Evolutionary conservation across 1,139 yeast genomes (phyloP), one percentile per base, ranked within the genome.

Genomic region (Blastobotrys buckinghamii): DNA sequence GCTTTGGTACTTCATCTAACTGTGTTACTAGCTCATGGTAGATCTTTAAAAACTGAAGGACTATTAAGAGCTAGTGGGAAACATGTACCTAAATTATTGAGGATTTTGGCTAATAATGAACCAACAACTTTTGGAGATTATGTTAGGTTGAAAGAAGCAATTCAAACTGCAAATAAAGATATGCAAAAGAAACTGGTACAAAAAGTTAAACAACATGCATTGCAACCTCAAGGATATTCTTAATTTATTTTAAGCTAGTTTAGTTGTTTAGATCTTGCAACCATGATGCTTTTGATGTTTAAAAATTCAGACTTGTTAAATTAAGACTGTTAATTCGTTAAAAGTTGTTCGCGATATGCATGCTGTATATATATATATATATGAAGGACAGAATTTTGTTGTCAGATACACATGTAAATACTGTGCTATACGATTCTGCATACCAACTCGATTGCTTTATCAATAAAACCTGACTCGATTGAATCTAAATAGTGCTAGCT

Each of bases 21-120:
- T 1, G 54, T 56, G 4, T 50, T 57, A 7, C 48, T 61, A n/a
- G 57, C 52, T 32, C 60, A 60, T 39, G 55, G 53, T 51, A 35
- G 47, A 13, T 24, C 44, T 39, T 51, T 47, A 27, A 46, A 50
- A 7, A 43, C 50, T 5, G 46, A 47, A 15, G 53, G 51, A 10
- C 56, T 64, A 1, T 41, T 60, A n/a, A 53, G 62, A n/a, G 58
- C 61, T 17, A 49, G 61, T 6, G 68, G 69, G 19, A 64, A 63
- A 42, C 54, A 58, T 29, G 62, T 64, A 8, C 68, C 67, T 6
- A 60, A 60, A 41, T 46, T 65, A 5, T 51, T 64, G 30, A 59
- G 59, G 43, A 51, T 45, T 10, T 48, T 57, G 8, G 43, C 47
- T 29, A 37, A 29, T 17, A 33, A 32, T 17, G 46, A 36, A 6